Conservation (phyloP, 345 rosid genomes). For the Aquilaria yunnanensis region DNA sequence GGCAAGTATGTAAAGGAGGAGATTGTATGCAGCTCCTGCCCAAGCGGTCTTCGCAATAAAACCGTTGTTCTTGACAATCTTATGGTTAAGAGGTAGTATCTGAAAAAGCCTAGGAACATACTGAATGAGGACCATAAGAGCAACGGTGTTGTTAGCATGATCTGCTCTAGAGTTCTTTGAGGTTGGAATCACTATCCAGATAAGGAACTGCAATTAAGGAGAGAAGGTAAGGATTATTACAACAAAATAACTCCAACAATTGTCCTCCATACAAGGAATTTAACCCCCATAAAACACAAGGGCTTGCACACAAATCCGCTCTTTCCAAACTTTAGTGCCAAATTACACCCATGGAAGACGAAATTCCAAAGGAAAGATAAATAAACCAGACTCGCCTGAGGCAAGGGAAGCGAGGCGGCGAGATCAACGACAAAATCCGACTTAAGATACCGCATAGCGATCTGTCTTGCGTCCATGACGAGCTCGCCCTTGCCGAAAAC, state of each 20-base stretch:
- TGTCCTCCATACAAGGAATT: no score
- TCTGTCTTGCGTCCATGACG: conserved; percentile 72
- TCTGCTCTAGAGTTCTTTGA: conserved; percentile 43
- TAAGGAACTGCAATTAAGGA: conserved; percentile 42
- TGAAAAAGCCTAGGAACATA: conserved; percentile 75
- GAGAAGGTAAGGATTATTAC: not conserved
- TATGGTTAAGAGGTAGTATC: conserved; percentile 66
- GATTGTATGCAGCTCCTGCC: conserved; percentile 85
- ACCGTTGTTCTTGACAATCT: conserved; percentile 66
- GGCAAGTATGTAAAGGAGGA: conserved; percentile 68
- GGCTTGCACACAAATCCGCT: no score
- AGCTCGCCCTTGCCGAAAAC: conserved; percentile 89
- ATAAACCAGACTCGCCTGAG: conserved; percentile 37
- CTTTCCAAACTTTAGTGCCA: no score
- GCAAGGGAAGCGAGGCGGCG: conserved; percentile 79
- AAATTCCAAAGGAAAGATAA: not conserved
- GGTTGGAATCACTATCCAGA: conserved; percentile 66
- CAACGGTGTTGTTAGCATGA: conserved; percentile 59
- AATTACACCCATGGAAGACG: no score
- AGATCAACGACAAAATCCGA: conserved; percentile 70
- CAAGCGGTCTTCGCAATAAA: conserved; percentile 76
- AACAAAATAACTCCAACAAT: no score
- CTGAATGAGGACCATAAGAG: conserved; percentile 63
- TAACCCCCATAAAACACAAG: no score
- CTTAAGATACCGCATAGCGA: conserved; percentile 55